These are phyloP conservation scores for Phoma herbarum DNA, from an alignment of 2,329 filamentous ascomycete species.

Conservation along the genomic window DNA sequence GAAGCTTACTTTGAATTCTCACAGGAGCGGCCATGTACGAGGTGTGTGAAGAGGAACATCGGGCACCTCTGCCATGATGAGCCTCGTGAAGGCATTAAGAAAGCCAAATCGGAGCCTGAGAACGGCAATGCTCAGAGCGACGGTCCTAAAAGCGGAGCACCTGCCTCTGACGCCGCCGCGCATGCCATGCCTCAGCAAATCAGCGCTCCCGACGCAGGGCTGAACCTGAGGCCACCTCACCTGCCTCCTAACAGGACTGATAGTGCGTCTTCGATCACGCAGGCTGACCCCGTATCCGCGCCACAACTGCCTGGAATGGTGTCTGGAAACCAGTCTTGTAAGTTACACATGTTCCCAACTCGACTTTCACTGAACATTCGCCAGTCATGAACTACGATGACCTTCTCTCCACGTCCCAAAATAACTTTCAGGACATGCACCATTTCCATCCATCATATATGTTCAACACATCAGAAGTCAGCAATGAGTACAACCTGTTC, in stretches of 20 bases:
- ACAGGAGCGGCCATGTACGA: conserved; percentile 92
- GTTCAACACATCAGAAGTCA: conserved; percentile 93
- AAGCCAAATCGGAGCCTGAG: conserved; percentile 68
- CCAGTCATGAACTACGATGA: conserved; percentile 84
- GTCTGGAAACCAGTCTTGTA: conserved; percentile 77
- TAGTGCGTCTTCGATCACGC: conserved; percentile 70
- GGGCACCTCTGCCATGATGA: conserved; percentile 98
- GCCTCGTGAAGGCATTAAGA: conserved; percentile 84
- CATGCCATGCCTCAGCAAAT: conserved; percentile 41
- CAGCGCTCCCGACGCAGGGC: conserved; percentile 49
- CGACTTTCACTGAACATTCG: conserved; percentile 38
- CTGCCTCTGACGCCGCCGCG: conserved; percentile 40
- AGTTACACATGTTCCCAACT: conserved; percentile 56
- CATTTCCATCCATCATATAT: conserved; percentile 93
- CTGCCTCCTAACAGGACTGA: conserved; percentile 46
- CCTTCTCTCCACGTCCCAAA: conserved; percentile 76
- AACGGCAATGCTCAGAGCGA: conserved; percentile 45
- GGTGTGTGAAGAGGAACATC: conserved; percentile 98
- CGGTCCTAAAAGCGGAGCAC: conserved; percentile 39
- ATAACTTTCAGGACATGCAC: conserved; percentile 92
- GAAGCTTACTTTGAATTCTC: conserved; percentile 49
- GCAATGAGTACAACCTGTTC: conserved; percentile 94
- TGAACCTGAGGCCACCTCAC: conserved; percentile 49
- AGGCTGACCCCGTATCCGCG: conserved; percentile 73
- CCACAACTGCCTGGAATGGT: conserved; percentile 69